Base-by-base conservation (phyloP, 306 rosid genomes). In the Cucurbita maxima region DNA sequence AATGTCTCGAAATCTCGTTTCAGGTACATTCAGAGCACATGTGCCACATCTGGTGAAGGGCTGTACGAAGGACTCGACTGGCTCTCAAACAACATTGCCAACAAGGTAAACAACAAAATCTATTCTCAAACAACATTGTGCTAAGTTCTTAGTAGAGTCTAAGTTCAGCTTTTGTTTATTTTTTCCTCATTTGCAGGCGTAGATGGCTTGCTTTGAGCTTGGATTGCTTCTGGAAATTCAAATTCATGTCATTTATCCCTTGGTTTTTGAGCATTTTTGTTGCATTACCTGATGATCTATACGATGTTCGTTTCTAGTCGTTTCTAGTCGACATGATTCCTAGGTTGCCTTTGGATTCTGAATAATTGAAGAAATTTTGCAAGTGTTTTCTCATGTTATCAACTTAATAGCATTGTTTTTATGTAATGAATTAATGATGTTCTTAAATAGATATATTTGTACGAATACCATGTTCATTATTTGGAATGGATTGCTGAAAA, bases 31-130 rank as follows among this genome's bases (percentile, higher is more conserved):
- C 89, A 88, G 74, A 88, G 92, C 71, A 79, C 92, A 51, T 85
- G 92, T 82, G 92, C 92, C 77, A 87, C 92, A 72, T 85, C 92
- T 55, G 88, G 92, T 47, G 92, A 88, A 85, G 92, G 92, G 68
- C 73, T 88, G 76, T 88, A 85, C 0, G 92, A 88, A 79, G 92
- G 92, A 73, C 81, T 88, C 71, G 92, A 88, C 73, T 86, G 92
- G 92, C 92, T 86, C 72, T 86, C 90, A 20, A 88, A 79, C 83
- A 88, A 88, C 82, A 86, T 86, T 75, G 84, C 90, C 41, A 81
- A 15, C 85, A 88, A 88, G 92, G 83, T 81, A 80, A 47, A 14
- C 14, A 20, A 34, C 45, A 30, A 20, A 30, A 25, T 30, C 3
- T 30, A 30, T 30, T 86, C 72, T 86, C 90, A 20, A 88, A 79